phyloP scores from a whole-genome alignment of 2,329 filamentous ascomycete species.

The Hortaea werneckii region DNA sequence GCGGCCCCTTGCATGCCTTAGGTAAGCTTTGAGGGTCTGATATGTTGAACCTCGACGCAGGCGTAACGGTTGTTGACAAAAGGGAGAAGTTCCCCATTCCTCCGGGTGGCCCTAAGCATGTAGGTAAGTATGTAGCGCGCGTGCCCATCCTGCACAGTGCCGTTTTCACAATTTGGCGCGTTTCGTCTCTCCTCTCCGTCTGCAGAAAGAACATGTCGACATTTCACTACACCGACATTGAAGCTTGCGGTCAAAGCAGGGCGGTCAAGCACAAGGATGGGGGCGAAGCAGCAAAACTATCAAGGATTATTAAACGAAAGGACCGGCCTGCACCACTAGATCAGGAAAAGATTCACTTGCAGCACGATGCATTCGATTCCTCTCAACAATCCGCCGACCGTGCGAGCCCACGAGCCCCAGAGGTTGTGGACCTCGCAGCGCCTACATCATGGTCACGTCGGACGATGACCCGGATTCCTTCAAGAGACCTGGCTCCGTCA shows the following conservation, averaged over 20 bases:
- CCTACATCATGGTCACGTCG: slow-evolving; percentile 10
- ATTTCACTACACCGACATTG: no score
- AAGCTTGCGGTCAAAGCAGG: no score
- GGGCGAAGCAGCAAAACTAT: no score
- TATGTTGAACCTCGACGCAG: background rate
- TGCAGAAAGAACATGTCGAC: no score
- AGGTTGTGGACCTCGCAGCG: slow-evolving; percentile 16
- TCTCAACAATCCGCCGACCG: background rate
- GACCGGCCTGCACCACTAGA: background rate
- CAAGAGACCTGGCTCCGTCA: slow-evolving; percentile 1
- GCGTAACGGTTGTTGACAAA: slow-evolving; percentile 16
- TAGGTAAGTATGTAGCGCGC: no score
- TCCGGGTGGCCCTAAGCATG: background rate
- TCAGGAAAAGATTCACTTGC: background rate
- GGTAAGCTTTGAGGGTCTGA: no score
- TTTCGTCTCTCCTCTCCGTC: no score
- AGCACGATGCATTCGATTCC: background rate
- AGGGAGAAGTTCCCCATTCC: slow-evolving; percentile 18
- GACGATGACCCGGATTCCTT: slow-evolving; percentile 1
- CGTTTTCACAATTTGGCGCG: no score
- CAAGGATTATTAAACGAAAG: no score
- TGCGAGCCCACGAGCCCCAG: slow-evolving; percentile 8
- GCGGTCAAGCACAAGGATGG: no score
- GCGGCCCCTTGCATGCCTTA: no score
- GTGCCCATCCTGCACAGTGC: no score